A percentile compares a stretch with the other conserved stretches of the same genome.
Evolutionary conservation across 129 eudicot genomes (phyloP).

Genomic region (Centrapalus pauciflorus): DNA sequence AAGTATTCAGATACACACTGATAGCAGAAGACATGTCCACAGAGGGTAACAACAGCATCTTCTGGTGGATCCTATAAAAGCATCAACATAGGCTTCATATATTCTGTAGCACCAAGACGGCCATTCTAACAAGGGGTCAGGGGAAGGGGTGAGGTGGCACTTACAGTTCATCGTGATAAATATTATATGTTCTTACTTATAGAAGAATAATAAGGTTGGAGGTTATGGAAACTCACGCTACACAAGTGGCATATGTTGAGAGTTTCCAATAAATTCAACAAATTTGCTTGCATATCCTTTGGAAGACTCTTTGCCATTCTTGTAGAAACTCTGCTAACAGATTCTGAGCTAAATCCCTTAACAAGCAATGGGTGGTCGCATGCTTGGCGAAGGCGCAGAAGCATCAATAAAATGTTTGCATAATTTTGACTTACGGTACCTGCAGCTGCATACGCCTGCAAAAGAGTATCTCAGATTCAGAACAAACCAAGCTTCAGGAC

Average conservation of each 20-base stretch:
- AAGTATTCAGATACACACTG: conserved; percentile 84
- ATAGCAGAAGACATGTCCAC: conserved; percentile 90
- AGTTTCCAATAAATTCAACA: conserved; percentile 53
- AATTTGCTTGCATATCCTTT: conserved; percentile 35
- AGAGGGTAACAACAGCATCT: conserved; percentile 82
- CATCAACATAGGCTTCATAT: background rate
- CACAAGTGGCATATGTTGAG: conserved; percentile 63
- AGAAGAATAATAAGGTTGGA: background rate
- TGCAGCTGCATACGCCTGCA: conserved; percentile 93
- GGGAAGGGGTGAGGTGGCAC: too few species aligned
- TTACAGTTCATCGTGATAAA: too few species aligned
- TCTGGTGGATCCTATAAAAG: conserved; percentile 84
- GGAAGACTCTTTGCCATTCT: conserved; percentile 67
- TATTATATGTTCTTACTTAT: background rate
- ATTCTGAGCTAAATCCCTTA: conserved; percentile 62
- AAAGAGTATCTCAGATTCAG: background rate
- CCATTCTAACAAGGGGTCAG: too few species aligned
- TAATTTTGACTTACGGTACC: conserved; percentile 90
- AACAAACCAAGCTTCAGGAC: background rate
- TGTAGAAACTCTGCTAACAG: conserved; percentile 49
- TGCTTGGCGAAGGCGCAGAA: conserved; percentile 96
- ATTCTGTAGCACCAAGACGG: too few species aligned
- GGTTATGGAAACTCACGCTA: conserved; percentile 43
- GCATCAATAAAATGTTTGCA: conserved; percentile 88
- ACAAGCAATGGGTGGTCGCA: conserved; percentile 95